Conservation (phyloP, 148 eudicot species). For the Vaccinium vitisidaea region DNA sequence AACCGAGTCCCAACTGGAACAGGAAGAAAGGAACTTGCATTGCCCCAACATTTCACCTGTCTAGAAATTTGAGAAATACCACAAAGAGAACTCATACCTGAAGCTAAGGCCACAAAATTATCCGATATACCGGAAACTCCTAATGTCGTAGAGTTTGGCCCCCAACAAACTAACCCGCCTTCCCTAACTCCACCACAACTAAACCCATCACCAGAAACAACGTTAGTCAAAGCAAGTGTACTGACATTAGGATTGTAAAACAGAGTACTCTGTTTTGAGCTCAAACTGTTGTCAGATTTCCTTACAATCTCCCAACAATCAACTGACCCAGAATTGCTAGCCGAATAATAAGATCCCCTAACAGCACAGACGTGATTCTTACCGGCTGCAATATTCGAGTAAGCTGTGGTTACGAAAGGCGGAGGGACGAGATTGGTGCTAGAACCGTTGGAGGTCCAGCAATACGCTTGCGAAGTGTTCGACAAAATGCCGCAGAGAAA, state of each 20-base stretch:
- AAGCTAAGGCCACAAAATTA: slow-evolving; percentile 41
- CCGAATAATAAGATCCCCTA: slow-evolving; percentile 63
- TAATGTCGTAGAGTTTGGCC: slow-evolving; percentile 57
- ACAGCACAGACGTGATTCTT: slow-evolving; percentile 75
- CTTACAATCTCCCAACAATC: slow-evolving; percentile 84
- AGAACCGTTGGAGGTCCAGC: slow-evolving; percentile 59
- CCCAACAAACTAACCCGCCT: slow-evolving; percentile 75
- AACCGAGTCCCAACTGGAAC: slow-evolving; percentile 51
- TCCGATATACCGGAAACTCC: slow-evolving; percentile 36
- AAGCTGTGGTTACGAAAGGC: slow-evolving; percentile 35
- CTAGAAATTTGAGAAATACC: slow-evolving; percentile 51
- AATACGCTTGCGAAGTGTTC: slow-evolving; percentile 63
- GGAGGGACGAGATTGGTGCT: slow-evolving; percentile 59
- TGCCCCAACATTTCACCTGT: slow-evolving; percentile 77
- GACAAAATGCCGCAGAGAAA: slow-evolving; percentile 78
- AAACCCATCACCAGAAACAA: slow-evolving; percentile 89
- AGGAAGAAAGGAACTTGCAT: slow-evolving; percentile 24
- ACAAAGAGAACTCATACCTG: slow-evolving; percentile 55
- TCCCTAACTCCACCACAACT: slow-evolving; percentile 59
- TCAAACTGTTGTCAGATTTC: slow-evolving; percentile 28
- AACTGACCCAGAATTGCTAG: slow-evolving; percentile 42
- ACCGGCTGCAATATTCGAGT: slow-evolving; percentile 74
- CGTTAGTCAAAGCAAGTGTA: slow-evolving; percentile 33
- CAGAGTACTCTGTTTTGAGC: slow-evolving; percentile 52
- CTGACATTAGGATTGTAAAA: slow-evolving; percentile 46